A percentile compares a stretch with the other conserved stretches of the same genome.
phyloP scores from a whole-genome alignment of 2,329 filamentous ascomycete species.

The Cladobotryum mycophilum region DNA sequence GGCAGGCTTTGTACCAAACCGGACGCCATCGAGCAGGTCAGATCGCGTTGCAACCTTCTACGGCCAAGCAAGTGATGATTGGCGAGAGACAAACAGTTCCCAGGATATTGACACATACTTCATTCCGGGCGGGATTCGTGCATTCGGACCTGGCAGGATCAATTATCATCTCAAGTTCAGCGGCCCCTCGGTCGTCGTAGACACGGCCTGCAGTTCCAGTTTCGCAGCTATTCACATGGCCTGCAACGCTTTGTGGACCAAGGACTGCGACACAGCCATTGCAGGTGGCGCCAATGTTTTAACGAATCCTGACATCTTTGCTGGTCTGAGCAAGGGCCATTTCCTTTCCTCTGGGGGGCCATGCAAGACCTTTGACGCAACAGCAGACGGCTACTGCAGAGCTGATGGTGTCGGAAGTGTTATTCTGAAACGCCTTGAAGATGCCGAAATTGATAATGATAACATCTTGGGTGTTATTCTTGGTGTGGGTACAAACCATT shows the following conservation, averaged over 20 bases:
- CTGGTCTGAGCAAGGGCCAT: conserved; percentile 56
- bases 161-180: conserved; percentile 69
- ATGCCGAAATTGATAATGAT: conserved; percentile 52
- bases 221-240: conserved; percentile 57
- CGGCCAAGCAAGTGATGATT: not conserved
- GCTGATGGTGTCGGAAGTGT: conserved; percentile 43
- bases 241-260: conserved; percentile 56
- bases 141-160: not conserved
- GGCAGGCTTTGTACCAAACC: conserved; percentile 60
- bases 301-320: conserved; percentile 60
- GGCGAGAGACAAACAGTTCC: not conserved
- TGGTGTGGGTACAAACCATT: conserved; percentile 63
- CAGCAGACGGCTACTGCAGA: conserved; percentile 53
- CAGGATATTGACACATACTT: not conserved
- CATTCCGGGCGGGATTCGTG: not conserved
- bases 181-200: conserved; percentile 63
- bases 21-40: conserved; percentile 45
- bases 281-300: conserved; percentile 59
- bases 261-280: conserved; percentile 58
- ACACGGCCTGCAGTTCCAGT: conserved; percentile 70
- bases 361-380: conserved; percentile 52
- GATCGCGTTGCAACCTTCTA: not conserved
- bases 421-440: conserved; percentile 44
- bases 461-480: conserved; percentile 57
- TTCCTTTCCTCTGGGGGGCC: conserved; percentile 49